phyloP scores from a whole-genome alignment of 1,284 basidiomycete species.

The Ceraceosorus bombacis region DNA sequence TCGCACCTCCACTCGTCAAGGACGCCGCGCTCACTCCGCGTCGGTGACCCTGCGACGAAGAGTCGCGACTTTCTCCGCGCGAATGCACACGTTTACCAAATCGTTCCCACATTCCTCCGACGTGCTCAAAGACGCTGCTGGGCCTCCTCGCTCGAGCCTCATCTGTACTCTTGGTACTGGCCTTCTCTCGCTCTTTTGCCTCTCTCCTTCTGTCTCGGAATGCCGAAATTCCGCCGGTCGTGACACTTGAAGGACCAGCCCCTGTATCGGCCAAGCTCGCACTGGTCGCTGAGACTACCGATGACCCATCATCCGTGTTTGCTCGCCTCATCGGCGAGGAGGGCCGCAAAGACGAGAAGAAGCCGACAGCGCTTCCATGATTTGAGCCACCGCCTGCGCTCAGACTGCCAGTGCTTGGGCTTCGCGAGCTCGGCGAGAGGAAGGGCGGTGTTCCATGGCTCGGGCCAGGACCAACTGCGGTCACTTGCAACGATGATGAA shows the following conservation, averaged over 20 bases:
- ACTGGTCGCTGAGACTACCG: background rate
- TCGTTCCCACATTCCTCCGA: constrained; percentile 34
- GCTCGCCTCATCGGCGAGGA: constrained; percentile 19
- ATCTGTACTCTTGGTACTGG: background rate
- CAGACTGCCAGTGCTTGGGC: background rate
- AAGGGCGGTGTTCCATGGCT: background rate
- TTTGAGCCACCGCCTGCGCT: too few relatives aligned
- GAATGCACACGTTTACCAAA: constrained; percentile 32
- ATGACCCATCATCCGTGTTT: background rate
- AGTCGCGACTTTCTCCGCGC: constrained; percentile 16
- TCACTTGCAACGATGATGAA: too few relatives aligned
- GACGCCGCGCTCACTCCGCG: constrained; percentile 13
- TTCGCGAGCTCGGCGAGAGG: background rate
- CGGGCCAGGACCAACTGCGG: too few relatives aligned
- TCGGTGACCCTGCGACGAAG: background rate
- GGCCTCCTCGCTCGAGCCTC: constrained; percentile 14
- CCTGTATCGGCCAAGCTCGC: background rate
- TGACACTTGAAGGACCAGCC: background rate
- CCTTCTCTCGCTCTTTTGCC: too few relatives aligned
- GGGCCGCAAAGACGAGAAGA: constrained; percentile 27
- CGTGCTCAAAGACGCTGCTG: constrained; percentile 41
- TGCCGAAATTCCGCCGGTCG: too few relatives aligned
- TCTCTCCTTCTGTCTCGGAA: too few relatives aligned
- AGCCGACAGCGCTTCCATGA: constrained; percentile 9
- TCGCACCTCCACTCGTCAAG: constrained; percentile 12